Percentiles rank a stretch among this genome's conserved stretches.
phyloP scores from a whole-genome alignment of 345 rosid species.

The Fremontodendron californicum region DNA sequence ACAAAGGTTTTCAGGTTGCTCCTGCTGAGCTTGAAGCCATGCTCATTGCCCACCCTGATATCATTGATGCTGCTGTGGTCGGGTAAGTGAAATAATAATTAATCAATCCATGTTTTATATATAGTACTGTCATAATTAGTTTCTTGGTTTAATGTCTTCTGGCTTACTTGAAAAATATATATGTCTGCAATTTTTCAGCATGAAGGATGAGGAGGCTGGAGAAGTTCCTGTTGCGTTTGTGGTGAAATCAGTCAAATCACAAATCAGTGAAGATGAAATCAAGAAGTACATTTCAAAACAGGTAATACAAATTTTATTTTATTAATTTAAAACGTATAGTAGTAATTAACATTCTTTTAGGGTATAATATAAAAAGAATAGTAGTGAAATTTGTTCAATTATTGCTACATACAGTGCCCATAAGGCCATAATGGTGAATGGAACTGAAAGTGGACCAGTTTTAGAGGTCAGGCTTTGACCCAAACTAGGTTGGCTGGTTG shows the following conservation, averaged over 20 bases:
- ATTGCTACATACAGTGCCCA: too few species aligned
- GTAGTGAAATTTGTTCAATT: too few species aligned
- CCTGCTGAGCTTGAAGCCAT: slow-evolving; percentile 75
- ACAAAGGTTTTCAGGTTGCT: slow-evolving; percentile 74
- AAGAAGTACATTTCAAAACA: slow-evolving; percentile 60
- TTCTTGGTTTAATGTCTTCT: background rate
- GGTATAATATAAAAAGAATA: too few species aligned
- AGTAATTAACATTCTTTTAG: too few species aligned
- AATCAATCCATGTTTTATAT: background rate
- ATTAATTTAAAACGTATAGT: background rate
- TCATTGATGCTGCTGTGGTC: slow-evolving; percentile 58
- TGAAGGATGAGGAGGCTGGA: slow-evolving; percentile 68
- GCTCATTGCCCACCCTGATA: slow-evolving; percentile 45
- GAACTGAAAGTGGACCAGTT: too few species aligned
- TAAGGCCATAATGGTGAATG: too few species aligned
- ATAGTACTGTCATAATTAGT: background rate
- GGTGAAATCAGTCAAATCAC: slow-evolving; percentile 46
- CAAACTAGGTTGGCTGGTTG: background rate
- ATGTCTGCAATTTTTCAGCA: slow-evolving; percentile 26
- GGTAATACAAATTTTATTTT: slow-evolving; percentile 33
- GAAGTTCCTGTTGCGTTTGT: slow-evolving; percentile 76
- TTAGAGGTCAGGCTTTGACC: background rate
- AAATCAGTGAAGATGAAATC: slow-evolving; percentile 57
- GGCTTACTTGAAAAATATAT: background rate
- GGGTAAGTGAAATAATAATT: slow-evolving; percentile 36